Evolutionary conservation across 1,284 basidiomycete genomes (phyloP).

Genomic region (Sanghuangporus sanghuang): DNA sequence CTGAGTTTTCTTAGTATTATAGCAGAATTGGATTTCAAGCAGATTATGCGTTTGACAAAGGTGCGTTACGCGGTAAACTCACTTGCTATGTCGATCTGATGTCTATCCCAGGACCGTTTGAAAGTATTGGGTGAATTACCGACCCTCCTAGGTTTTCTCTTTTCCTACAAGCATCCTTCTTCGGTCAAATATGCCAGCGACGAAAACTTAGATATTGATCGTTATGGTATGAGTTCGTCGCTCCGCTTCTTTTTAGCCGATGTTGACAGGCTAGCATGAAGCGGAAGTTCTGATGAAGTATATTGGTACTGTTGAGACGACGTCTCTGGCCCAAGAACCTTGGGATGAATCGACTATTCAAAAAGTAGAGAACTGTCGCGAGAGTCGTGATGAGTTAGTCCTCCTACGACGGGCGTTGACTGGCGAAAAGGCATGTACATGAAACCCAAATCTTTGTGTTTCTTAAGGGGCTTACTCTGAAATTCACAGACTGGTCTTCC

Average conservation of each 20-base stretch:
- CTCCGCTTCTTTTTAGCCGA: background rate
- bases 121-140: constrained; percentile 12
- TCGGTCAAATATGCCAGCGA: background rate
- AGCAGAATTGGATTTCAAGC: constrained; percentile 2
- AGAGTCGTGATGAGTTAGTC: constrained; percentile 11
- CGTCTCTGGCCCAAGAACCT: background rate
- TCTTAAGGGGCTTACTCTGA: background rate
- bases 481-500: constrained; percentile 9
- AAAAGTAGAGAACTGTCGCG: constrained; percentile 4
- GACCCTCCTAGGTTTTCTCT: constrained; percentile 8
- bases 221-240: background rate
- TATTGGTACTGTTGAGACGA: background rate
- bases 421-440: constrained; percentile 5
- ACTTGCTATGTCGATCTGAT: background rate
- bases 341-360: constrained; percentile 12
- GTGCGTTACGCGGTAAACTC: background rate
- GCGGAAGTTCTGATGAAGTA: constrained; percentile 8
- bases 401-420: constrained; percentile 11
- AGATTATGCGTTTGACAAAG: constrained; percentile 7
- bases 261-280: background rate
- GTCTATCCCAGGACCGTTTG: constrained; percentile 7
- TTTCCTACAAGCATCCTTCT: background rate
- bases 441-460: background rate
- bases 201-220: background rate
- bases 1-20: background rate